Evolutionary conservation across 75 land plant species (phyloP).

Genomic region (Cryptomeria japonica): DNA sequence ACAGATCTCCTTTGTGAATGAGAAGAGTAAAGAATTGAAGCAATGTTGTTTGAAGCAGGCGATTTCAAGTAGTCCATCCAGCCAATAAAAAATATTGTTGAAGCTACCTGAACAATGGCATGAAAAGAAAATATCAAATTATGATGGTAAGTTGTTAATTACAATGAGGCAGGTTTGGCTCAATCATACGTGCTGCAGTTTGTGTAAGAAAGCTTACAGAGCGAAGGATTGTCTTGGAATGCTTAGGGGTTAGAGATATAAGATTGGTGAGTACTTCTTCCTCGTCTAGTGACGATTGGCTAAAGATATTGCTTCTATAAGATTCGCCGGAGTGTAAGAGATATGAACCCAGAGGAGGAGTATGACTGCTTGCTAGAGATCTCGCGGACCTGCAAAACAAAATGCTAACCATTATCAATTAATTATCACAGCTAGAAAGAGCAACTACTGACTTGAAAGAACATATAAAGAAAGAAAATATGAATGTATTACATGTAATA

Average conservation of each 20-base stretch:
- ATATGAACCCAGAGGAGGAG: conserved; percentile 54
- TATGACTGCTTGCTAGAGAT: conserved; percentile 64
- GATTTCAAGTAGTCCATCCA: conserved; percentile 10
- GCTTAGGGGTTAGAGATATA: conserved; percentile 12
- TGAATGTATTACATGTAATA: conserved; percentile 44
- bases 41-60: neutral
- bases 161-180: neutral
- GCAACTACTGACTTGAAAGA: neutral
- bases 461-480: neutral
- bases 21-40: neutral
- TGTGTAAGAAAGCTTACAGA: conserved; percentile 21
- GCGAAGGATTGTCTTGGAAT: conserved; percentile 32
- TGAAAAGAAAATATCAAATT: neutral
- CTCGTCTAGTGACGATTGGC: conserved; percentile 20
- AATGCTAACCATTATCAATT: neutral
- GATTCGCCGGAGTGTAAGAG: conserved; percentile 1
- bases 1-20: conserved; percentile 1
- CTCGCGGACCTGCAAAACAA: conserved; percentile 72
- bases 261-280: conserved; percentile 10
- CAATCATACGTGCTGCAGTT: neutral
- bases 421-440: neutral
- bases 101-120: conserved; percentile 18
- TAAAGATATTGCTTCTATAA: neutral
- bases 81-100: conserved; percentile 30
- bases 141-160: neutral